These are phyloP conservation scores for Scheffersomyces insectosa DNA, from an alignment of 1,139 yeast species.

Conservation along the genomic window DNA sequence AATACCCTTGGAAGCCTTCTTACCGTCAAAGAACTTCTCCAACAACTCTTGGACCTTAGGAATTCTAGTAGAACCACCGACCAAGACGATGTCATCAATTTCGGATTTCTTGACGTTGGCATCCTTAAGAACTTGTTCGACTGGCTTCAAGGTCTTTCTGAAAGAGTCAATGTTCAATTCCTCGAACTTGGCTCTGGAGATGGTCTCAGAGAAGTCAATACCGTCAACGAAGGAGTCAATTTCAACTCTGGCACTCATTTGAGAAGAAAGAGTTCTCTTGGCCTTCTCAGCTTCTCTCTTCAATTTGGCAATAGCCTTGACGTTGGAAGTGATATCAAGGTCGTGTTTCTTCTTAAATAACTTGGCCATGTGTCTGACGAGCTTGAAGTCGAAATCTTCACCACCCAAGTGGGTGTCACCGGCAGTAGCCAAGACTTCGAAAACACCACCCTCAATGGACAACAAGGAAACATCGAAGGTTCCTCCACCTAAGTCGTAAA, in stretches of 20 bases:
- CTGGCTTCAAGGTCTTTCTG: constrained; percentile 90
- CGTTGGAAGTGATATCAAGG: constrained; percentile 71
- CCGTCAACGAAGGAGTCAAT: constrained; percentile 96
- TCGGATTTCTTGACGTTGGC: constrained; percentile 81
- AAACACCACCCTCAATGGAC: constrained; percentile 54
- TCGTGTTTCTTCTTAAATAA: constrained; percentile 86
- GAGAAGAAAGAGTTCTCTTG: constrained; percentile 89
- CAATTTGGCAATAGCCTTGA: constrained; percentile 82
- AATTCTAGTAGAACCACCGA: constrained; percentile 98
- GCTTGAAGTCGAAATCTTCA: constrained; percentile 92
- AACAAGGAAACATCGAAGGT: constrained; percentile 54
- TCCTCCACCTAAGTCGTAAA: constrained; percentile 58
- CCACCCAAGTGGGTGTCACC: constrained; percentile 69
- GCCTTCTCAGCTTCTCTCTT: constrained; percentile 98
- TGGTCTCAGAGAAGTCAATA: constrained; percentile 88
- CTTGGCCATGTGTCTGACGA: constrained; percentile 82
- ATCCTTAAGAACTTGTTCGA: constrained; percentile 88
- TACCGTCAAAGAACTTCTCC: constrained; percentile 85
- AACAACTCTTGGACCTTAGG: constrained; percentile 93
- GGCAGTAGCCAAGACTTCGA: constrained; percentile 53
- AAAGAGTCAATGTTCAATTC: constrained; percentile 85
- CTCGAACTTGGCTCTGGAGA: constrained; percentile 94
- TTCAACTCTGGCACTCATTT: constrained; percentile 87
- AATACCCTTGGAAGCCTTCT: constrained; percentile 92
- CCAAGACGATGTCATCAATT: constrained; percentile 88